A percentile compares a stretch with the other conserved stretches of the same genome.
Evolutionary conservation across 805 yeast genomes (phyloP).

Genomic region (Blastobotrys terrestris): DNA sequence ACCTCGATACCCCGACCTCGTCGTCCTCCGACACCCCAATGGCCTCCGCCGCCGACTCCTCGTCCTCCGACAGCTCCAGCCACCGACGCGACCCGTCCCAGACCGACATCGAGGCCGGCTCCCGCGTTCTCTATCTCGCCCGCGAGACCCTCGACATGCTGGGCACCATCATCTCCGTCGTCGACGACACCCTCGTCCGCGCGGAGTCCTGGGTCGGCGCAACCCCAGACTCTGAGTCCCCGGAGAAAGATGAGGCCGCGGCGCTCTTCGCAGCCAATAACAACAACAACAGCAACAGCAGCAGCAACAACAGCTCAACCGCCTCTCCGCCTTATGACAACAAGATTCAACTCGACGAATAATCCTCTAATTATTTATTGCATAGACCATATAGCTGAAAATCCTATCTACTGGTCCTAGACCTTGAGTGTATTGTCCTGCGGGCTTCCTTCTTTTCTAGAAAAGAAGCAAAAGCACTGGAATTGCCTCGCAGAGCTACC

Average conservation of each 20-base stretch:
- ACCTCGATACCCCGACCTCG: not conserved
- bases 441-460: not conserved
- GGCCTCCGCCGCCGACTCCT: no score
- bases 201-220: conserved; percentile 71
- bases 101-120: conserved; percentile 40
- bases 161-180: conserved; percentile 70
- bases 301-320: no score
- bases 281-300: not conserved
- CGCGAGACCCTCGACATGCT: conserved; percentile 88
- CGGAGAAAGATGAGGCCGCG: not conserved
- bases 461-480: no score
- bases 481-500: no score
- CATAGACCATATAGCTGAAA: not conserved
- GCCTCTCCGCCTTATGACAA: conserved; percentile 2
- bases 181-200: conserved; percentile 74
- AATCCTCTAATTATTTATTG: not conserved
- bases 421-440: no score
- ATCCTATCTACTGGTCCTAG: no score
- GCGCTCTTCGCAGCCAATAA: not conserved
- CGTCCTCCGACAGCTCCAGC: not conserved
- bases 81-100: conserved; percentile 1
- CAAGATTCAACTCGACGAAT: conserved; percentile 4
- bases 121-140: conserved; percentile 72
- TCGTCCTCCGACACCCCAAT: not conserved
- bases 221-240: not conserved